Conservation (phyloP, 345 rosid species). For the Gynandropsis gynandra region DNA sequence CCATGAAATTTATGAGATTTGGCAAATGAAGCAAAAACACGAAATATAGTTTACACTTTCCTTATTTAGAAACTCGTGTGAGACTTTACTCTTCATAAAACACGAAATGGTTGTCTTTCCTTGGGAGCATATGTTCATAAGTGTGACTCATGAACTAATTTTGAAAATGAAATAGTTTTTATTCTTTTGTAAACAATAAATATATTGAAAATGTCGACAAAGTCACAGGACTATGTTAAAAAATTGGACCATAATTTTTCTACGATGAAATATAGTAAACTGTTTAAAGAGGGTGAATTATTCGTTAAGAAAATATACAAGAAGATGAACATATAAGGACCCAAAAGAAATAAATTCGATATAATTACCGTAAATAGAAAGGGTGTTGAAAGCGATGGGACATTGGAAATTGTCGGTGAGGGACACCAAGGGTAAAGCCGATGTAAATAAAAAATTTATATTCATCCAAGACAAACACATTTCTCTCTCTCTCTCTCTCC, state of each 20-base stretch:
- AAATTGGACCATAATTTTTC: too few species aligned
- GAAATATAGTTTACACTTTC: conserved; percentile 15
- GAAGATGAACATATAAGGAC: background rate
- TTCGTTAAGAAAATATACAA: background rate
- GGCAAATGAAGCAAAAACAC: conserved; percentile 27
- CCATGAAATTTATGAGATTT: conserved; percentile 26
- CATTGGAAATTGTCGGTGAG: conserved; percentile 31
- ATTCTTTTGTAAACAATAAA: too few species aligned
- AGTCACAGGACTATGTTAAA: too few species aligned
- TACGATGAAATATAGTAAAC: too few species aligned
- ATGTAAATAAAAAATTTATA: conserved; percentile 10
- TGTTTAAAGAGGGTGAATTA: background rate
- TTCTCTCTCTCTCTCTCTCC: conserved; percentile 19
- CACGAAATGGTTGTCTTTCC: conserved; percentile 14
- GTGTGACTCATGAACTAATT: conserved; percentile 7
- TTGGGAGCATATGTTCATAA: conserved; percentile 15
- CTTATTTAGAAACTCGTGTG: conserved; percentile 25
- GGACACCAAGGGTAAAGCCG: conserved; percentile 14
- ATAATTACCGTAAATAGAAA: conserved; percentile 19
- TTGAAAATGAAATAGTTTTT: background rate
- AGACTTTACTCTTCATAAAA: conserved; percentile 16
- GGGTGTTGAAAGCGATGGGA: conserved; percentile 27
- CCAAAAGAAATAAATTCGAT: background rate
- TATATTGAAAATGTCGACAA: too few species aligned
- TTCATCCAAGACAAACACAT: conserved; percentile 1